Evolutionary conservation across 352 stramenopile genomes (phyloP), one percentile per base, ranked within the genome.

Genomic region (Globisporangium cylindrosporum): DNA sequence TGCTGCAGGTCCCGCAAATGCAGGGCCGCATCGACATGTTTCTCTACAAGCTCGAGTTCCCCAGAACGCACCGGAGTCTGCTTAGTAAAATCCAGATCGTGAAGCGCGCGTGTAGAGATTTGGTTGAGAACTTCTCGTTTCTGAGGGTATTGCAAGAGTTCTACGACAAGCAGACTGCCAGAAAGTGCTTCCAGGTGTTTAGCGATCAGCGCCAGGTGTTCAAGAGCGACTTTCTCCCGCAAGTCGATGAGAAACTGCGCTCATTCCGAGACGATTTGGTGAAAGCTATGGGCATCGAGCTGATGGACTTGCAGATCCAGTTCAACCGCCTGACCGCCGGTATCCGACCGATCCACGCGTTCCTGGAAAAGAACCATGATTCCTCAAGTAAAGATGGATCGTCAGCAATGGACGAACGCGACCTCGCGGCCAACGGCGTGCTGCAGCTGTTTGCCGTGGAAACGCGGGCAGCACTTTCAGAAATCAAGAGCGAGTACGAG

Each of bases 11-110:
- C 9, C 72, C 81, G 7, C 68, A 78, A 8, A 83, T 91, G 68
- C 73, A 82, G 20, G 70, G 81, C 41, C 78, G 82, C 20, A 90
- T 93, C 56, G 81, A 93, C 29, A 89, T 84, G 69, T 90, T 93
- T 20, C 64, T 91, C 34, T 93, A 89, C 71, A 93, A 91, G 65
- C 77, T 93, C 46, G 81, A 88, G 72, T 93, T 93, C 55, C 43
- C 51, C 18, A 73, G 77, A 1, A 82, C 49, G 20, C 76, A 86
- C 27, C 74, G 72, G 14, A 82, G 62, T 9, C 62, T 89, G 22
- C 70, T 88, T 18, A 67, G 68, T 0, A 78, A 77, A 36, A 78
- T 93, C 43, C 73, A 89, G 54, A 56, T 86, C 6, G 77, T 90
- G 2, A 90, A 88, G 62, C 80, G 81, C 48, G 81, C 82, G 1